A percentile compares a stretch with the other conserved stretches of the same genome.
These are phyloP conservation scores for Thielaviopsis ethacetica DNA, from an alignment of 2,329 filamentous ascomycete genomes.

Conservation along the genomic window DNA sequence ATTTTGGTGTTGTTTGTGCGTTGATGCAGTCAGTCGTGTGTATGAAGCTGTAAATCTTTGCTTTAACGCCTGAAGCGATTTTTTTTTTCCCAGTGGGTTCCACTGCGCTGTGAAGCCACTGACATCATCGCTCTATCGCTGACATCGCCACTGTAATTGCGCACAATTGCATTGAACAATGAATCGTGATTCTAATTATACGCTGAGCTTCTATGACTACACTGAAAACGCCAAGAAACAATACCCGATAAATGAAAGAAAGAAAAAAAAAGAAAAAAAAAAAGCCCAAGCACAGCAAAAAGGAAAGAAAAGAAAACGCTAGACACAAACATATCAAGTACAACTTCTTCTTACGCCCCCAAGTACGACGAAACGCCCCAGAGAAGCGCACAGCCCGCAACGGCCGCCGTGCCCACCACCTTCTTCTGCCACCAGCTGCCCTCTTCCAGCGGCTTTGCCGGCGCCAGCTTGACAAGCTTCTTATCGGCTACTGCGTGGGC, in stretches of 20 bases:
- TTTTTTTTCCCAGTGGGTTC: not conserved
- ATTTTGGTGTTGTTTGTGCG: not conserved
- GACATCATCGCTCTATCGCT: not conserved
- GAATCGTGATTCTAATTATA: no score
- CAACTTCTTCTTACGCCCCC: constrained; percentile 14
- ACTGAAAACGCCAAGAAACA: not conserved
- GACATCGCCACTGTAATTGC: not conserved
- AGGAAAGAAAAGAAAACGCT: not conserved
- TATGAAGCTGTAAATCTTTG: not conserved
- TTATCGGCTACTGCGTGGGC: constrained; percentile 12
- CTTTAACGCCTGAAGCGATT: not conserved
- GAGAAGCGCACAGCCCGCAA: constrained; percentile 43
- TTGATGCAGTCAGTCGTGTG: not conserved
- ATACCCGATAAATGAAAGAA: not conserved
- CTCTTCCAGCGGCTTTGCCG: constrained; percentile 44
- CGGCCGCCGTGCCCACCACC: constrained; percentile 40
- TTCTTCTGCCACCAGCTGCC: constrained; percentile 54
- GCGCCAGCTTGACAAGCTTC: constrained; percentile 8
- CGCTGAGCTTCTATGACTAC: not conserved
- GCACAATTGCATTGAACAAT: not conserved
- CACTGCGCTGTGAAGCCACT: not conserved
- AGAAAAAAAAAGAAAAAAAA: not conserved
- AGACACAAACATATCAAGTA: not conserved
- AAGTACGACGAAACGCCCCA: constrained; percentile 43
- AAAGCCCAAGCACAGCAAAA: not conserved